phyloP scores from a whole-genome alignment of 352 stramenopile genomes.

The Pelagophyceae sp. region DNA sequence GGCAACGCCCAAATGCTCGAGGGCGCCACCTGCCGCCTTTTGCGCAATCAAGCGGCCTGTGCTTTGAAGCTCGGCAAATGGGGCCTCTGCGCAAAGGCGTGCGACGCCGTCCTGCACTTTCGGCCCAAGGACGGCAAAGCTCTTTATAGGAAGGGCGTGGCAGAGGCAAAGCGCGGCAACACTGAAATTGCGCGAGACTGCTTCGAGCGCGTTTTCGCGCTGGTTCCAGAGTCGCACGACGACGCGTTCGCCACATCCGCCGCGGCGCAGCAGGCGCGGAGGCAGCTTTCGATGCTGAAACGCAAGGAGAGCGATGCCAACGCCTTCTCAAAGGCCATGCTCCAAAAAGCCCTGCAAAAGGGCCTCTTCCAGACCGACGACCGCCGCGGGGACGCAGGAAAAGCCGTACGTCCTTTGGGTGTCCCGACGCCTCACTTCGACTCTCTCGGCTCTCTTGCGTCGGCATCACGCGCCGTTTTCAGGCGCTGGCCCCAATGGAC shows the following conservation, averaged over 20 bases:
- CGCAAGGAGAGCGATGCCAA: neutral
- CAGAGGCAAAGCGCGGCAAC: neutral
- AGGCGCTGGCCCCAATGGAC: no score
- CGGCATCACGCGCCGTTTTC: no score
- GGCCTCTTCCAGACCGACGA: neutral
- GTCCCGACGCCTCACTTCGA: no score
- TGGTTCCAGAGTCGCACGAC: neutral
- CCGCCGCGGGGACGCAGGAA: neutral
- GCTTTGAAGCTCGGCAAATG: slow-evolving; percentile 12
- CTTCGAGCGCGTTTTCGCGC: neutral
- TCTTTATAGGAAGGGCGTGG: neutral
- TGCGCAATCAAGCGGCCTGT: slow-evolving; percentile 3
- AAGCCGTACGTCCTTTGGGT: neutral
- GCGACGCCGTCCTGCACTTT: neutral
- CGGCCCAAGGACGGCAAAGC: neutral
- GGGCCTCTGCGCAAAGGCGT: neutral
- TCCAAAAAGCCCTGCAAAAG: neutral
- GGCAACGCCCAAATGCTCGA: neutral
- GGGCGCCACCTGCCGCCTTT: neutral
- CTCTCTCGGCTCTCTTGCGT: no score
- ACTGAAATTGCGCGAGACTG: neutral
- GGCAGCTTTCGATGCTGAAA: neutral
- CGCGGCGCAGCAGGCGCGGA: neutral
- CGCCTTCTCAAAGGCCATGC: neutral
- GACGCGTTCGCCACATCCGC: neutral